Evolutionary conservation across 495 filamentous ascomycete species (phyloP).

Genomic region (Copromyces sp.): DNA sequence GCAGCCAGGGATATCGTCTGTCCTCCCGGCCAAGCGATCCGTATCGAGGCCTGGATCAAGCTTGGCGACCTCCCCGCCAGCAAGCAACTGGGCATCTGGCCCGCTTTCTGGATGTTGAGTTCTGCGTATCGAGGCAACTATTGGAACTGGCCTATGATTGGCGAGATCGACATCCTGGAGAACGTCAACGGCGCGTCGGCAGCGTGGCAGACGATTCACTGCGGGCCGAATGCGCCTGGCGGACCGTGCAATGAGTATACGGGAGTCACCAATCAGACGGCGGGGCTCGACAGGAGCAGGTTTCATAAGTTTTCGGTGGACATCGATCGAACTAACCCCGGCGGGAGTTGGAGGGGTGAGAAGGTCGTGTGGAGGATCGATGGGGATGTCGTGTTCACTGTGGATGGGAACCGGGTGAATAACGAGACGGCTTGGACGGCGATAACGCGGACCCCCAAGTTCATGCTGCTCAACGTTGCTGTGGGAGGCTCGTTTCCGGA

Average conservation of each 20-base stretch:
- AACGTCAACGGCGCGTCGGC: slow-evolving; percentile 29
- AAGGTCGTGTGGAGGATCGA: slow-evolving; percentile 34
- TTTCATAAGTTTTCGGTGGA: slow-evolving; percentile 33
- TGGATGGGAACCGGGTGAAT: slow-evolving; percentile 23
- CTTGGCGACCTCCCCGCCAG: slow-evolving; percentile 22
- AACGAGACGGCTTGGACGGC: slow-evolving; percentile 28
- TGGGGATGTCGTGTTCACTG: slow-evolving; percentile 21
- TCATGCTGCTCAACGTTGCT: slow-evolving; percentile 36
- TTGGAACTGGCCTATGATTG: slow-evolving; percentile 30
- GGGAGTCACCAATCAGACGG: slow-evolving; percentile 20
- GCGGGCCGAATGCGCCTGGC: slow-evolving; percentile 25
- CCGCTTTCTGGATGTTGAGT: slow-evolving; percentile 39
- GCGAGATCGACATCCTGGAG: slow-evolving; percentile 40
- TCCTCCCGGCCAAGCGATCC: slow-evolving; percentile 21
- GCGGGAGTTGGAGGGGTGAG: slow-evolving; percentile 28
- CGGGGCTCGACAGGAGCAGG: slow-evolving; percentile 18
- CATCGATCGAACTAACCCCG: slow-evolving; percentile 25
- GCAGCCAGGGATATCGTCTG: slow-evolving; percentile 23
- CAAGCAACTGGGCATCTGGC: slow-evolving; percentile 39
- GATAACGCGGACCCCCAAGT: slow-evolving; percentile 24
- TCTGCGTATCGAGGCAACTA: slow-evolving; percentile 22
- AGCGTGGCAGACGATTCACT: slow-evolving; percentile 36
- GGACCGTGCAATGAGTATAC: slow-evolving; percentile 34
- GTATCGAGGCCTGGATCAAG: slow-evolving; percentile 28
- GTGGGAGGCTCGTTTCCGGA: slow-evolving; percentile 31